phyloP scores from a whole-genome alignment of 495 filamentous ascomycete species.

The Elaphomyces granulatus region DNA sequence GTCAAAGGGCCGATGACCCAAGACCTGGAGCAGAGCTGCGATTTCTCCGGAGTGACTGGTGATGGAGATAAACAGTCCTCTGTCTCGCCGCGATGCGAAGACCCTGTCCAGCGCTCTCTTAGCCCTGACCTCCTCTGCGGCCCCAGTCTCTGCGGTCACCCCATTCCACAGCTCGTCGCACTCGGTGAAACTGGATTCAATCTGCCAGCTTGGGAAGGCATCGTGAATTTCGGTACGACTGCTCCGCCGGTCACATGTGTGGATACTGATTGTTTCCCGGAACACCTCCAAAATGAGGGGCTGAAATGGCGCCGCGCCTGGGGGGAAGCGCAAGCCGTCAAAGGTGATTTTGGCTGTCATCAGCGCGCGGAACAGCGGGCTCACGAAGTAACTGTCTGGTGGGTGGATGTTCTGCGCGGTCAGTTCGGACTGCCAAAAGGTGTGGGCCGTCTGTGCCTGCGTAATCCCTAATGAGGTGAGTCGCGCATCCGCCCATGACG shows the following conservation, averaged over 20 bases:
- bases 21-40: conserved; percentile 36
- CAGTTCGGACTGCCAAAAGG: conserved; percentile 48
- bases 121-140: conserved; percentile 40
- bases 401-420: conserved; percentile 40
- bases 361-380: conserved; percentile 53
- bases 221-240: conserved; percentile 39
- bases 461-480: conserved; percentile 44
- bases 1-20: conserved; percentile 46
- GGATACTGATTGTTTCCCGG: conserved; percentile 56
- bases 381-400: conserved; percentile 52
- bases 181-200: conserved; percentile 51
- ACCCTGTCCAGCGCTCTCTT: conserved; percentile 46
- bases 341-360: conserved; percentile 51
- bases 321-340: conserved; percentile 36
- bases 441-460: conserved; percentile 48
- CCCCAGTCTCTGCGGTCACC: conserved; percentile 36
- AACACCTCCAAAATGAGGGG: conserved; percentile 57
- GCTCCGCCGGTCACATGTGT: conserved; percentile 66
- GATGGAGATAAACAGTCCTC: conserved; percentile 45
- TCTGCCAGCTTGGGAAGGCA: conserved; percentile 41
- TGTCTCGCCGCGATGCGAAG: conserved; percentile 32
- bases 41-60: conserved; percentile 60
- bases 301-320: conserved; percentile 29
- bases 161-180: conserved; percentile 47
- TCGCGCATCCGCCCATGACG: conserved; percentile 54